Evolutionary conservation across 306 rosid genomes (phyloP).

Genomic region (Pueraria montana): DNA sequence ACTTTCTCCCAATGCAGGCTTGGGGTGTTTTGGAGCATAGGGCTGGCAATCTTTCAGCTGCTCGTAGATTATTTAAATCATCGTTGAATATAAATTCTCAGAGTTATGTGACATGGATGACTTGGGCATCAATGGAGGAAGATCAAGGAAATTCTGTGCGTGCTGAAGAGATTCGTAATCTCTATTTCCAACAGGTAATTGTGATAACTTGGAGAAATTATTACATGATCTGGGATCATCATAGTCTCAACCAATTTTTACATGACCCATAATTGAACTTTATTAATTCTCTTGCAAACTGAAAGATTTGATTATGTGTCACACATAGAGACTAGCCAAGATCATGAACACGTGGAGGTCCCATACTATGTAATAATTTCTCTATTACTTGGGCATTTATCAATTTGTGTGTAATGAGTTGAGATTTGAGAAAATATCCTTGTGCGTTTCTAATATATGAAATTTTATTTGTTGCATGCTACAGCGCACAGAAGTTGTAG

Average conservation of each 20-base stretch:
- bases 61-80: constrained; percentile 86
- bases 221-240: not conserved
- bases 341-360: not conserved
- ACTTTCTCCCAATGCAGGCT: constrained; percentile 64
- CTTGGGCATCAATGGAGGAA: constrained; percentile 96
- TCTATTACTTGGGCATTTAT: not conserved
- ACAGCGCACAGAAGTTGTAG: constrained; percentile 96
- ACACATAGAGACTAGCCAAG: not conserved
- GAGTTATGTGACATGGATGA: constrained; percentile 98
- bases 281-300: not conserved
- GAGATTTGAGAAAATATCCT: constrained; percentile 35
- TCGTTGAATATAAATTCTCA: constrained; percentile 89
- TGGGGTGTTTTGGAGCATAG: constrained; percentile 99
- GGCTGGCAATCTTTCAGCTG: constrained; percentile 77
- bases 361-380: not conserved
- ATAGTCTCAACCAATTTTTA: not conserved
- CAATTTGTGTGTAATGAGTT: not conserved
- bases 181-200: constrained; percentile 91
- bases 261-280: not conserved
- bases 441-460: constrained; percentile 28
- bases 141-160: constrained; percentile 90
- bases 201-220: not conserved
- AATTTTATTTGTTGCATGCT: constrained; percentile 44
- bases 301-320: not conserved
- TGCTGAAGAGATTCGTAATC: constrained; percentile 93